These are phyloP conservation scores for Xylaria telfairii DNA, from an alignment of 495 filamentous ascomycete species.

Conservation along the genomic window DNA sequence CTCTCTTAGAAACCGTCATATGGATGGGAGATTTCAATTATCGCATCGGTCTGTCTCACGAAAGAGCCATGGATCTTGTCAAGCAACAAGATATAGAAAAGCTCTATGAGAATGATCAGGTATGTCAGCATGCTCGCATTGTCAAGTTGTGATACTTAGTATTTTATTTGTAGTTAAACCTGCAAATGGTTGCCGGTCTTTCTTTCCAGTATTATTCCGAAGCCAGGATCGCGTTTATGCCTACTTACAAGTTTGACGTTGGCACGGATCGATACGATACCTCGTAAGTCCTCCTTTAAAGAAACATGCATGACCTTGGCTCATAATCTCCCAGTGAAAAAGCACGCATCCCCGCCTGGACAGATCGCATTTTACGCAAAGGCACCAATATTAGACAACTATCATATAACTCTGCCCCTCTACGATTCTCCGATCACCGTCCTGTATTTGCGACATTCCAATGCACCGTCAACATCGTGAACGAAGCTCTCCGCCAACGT, in stretches of 20 bases:
- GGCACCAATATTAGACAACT: constrained; percentile 82
- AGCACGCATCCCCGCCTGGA: constrained; percentile 94
- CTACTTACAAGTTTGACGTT: constrained; percentile 95
- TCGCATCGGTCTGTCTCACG: constrained; percentile 84
- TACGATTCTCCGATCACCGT: constrained; percentile 91
- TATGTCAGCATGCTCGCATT: constrained; percentile 39
- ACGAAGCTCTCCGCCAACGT: constrained; percentile 72
- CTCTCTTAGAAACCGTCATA: constrained; percentile 72
- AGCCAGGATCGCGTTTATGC: constrained; percentile 79
- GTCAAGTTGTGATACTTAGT: constrained; percentile 27
- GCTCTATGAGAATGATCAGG: constrained; percentile 93
- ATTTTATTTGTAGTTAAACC: constrained; percentile 67
- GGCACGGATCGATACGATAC: constrained; percentile 89
- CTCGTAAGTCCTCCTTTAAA: constrained; percentile 64
- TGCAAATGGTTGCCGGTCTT: constrained; percentile 93
- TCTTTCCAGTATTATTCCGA: constrained; percentile 93
- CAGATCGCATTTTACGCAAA: constrained; percentile 88
- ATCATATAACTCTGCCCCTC: constrained; percentile 75
- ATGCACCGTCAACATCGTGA: constrained; percentile 77
- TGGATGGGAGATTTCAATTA: constrained; percentile 99
- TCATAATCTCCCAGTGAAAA: constrained; percentile 71
- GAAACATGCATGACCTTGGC: constrained; percentile 8
- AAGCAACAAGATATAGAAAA: constrained; percentile 71
- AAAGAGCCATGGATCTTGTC: constrained; percentile 77
- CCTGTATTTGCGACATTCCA: constrained; percentile 90